Conservation (phyloP, 192 early-diverging fungal genomes). For the Phycomyces blakesleeanus region DNA sequence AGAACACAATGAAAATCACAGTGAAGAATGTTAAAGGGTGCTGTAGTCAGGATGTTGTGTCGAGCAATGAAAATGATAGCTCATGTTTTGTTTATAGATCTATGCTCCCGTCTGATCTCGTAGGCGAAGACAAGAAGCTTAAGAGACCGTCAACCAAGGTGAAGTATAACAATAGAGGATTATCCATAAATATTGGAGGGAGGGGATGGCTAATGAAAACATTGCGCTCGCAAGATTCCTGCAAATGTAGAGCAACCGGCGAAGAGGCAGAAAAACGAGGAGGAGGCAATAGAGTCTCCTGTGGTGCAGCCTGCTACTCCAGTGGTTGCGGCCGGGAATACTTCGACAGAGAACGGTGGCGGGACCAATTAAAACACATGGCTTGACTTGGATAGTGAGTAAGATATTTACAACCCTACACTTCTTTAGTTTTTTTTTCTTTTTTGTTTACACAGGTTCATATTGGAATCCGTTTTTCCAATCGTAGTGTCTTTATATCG, state of each 20-base stretch:
- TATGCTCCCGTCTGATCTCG: constrained; percentile 12
- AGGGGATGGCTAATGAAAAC: background rate
- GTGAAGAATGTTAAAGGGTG: constrained; percentile 59
- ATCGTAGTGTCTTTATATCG: background rate
- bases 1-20: constrained; percentile 60
- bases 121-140: constrained; percentile 23
- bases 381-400: no score
- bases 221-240: background rate
- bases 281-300: no score
- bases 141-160: constrained; percentile 26
- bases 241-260: background rate
- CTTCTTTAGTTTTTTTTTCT: background rate
- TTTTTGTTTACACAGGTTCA: constrained; percentile 1
- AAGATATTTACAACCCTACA: background rate
- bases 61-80: background rate
- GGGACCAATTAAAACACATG: no score
- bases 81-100: background rate
- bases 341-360: no score
- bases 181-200: no score
- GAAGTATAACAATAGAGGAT: background rate
- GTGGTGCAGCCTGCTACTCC: no score
- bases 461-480: background rate
- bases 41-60: constrained; percentile 1
- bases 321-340: no score
- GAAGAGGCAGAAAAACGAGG: background rate